Base-by-base conservation (phyloP, 1,139 yeast species). In the Diutina ranongensis region DNA sequence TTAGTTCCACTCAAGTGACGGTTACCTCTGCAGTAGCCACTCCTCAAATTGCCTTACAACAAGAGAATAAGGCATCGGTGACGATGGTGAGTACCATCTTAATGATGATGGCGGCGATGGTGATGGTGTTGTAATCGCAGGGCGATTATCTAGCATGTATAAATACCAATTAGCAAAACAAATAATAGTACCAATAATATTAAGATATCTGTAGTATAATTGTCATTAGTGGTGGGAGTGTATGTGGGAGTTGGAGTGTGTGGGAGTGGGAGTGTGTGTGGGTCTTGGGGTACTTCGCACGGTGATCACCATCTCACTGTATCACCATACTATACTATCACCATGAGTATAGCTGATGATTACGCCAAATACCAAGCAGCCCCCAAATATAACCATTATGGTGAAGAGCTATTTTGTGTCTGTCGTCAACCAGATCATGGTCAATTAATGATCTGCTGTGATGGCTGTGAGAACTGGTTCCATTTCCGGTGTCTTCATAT, bases 381-480 rank as follows among this genome's bases (percentile, higher is more conserved):
- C 0, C 64, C 78, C 10, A 73, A 72, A 51, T 74, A 59, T 54
- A 63, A 71, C 49, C 51, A 67, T 44, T 64, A 72, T 52, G 66
- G 78, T 44, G 83, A 80, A 51, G 92, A 82, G 50, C 65, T 86
- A 10, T 88, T 72, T 55, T 89, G 97, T 59, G 64, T 81, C 0
- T 89, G 97, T 59, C 71, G 94, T 40, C 74, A 73, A 49, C 84
- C 89, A 0, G 97, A 89, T 56, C 94, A 92, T 1, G 76, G 75
- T 1, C 84, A 84, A 59, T 59, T 83, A 50, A 88, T 88, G 97
- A 83, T 89, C 20, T 88, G 85, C 0, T 89, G 97, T 59, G 97
- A 88, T 59, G 89, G 87, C 7, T 89, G 97, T 62, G 96, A 88
- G 57, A 95, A 86, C 52, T 89, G 97, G 97, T 89, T 74, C 57